These are phyloP conservation scores for Phytophthora parvispora DNA, from an alignment of 352 stramenopile genomes.

Conservation along the genomic window DNA sequence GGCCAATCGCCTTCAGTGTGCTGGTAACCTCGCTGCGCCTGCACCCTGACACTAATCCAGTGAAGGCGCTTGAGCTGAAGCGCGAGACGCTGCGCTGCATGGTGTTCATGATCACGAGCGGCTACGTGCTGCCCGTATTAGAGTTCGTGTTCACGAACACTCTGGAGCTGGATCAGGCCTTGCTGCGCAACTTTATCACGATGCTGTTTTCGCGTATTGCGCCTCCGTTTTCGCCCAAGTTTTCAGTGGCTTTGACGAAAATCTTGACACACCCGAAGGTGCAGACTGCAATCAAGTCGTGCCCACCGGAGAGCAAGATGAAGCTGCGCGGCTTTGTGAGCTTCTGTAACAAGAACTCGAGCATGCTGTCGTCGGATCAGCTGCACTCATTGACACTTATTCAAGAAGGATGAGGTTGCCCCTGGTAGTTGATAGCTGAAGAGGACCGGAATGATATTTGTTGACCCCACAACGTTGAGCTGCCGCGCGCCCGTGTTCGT, in stretches of 20 bases:
- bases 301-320: constrained; percentile 77
- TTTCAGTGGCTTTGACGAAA: constrained; percentile 71
- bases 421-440: not conserved
- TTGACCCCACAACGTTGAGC: not conserved
- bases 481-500: too few relatives aligned
- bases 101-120: constrained; percentile 91
- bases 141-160: constrained; percentile 89
- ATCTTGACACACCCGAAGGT: constrained; percentile 90
- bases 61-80: constrained; percentile 90
- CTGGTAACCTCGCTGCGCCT: constrained; percentile 80
- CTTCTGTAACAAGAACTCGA: constrained; percentile 78
- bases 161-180: constrained; percentile 81
- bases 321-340: constrained; percentile 74
- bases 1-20: constrained; percentile 86
- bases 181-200: constrained; percentile 89
- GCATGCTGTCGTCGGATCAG: constrained; percentile 69
- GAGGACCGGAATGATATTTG: not conserved
- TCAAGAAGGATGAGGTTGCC: constrained; percentile 40
- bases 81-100: constrained; percentile 87
- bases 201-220: constrained; percentile 82
- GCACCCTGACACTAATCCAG: constrained; percentile 84
- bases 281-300: constrained; percentile 85
- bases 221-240: constrained; percentile 82
- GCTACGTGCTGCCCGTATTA: constrained; percentile 87
- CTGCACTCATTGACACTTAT: constrained; percentile 66